Evolutionary conservation across 2,329 filamentous ascomycete species (phyloP), one percentile per base, ranked within the genome.

Genomic region (Chaetomium globosum): DNA sequence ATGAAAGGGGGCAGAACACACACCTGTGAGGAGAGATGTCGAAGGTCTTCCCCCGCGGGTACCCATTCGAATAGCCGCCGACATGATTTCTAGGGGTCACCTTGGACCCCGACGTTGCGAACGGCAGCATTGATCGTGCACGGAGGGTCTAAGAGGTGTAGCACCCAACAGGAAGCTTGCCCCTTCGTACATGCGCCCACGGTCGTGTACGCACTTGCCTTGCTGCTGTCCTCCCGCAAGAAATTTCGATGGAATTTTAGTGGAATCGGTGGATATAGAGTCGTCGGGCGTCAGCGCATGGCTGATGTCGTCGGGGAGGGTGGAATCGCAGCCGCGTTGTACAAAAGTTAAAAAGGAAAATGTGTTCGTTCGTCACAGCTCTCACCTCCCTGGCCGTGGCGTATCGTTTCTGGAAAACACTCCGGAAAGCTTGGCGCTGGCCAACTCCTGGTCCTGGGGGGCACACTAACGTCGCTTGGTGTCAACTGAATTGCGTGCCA

Each of bases 11-110:
- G 13, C 16, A 13, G 70, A 31, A 70, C 43, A 64, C 60, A 74
- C 86, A 96, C 90, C 92, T 91, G 78, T 97, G 92, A 71, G 92
- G 91, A 72, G 91, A 92, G 74, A 96, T 93, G 71, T 92, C 92
- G 76, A 96, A 94, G 54, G 89, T 91, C 74, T 89, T 89, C 67
- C 84, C 85, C 69, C 88, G 85, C 69, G 90, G 89, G 77, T 93
- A 93, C 75, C 92, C 93, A 81, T 95, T 96, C 69, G 89, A 87
- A 79, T 90, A 94, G 77, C 89, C 89, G 78, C 81, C 81, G 67
- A 82, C 80, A 76, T 90, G 85, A 83, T 96, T 92, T 82, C 92
- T 87, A 77, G 94, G 91, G 87, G 95, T 93, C 87, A 89, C 90
- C 81, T 87, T 88, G 76, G 79, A 80, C 75, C 80, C 78, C 72